Evolutionary conservation across 441 rosid species (phyloP), one percentile per base, ranked within the genome.

Genomic region (Gossypium lobatum): DNA sequence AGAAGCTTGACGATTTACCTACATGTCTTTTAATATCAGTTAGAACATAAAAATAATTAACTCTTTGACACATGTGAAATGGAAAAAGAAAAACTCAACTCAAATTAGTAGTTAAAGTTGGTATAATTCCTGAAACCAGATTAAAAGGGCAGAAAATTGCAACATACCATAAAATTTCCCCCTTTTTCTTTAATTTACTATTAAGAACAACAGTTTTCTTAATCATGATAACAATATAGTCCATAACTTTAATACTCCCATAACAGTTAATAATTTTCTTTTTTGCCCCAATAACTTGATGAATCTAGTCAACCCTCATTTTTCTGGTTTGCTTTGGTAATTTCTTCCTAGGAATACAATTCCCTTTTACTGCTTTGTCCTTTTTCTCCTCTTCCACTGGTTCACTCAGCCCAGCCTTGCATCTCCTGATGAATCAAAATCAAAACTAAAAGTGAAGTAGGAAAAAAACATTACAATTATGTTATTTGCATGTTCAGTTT

Each of bases 301-400:
- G 31, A 58, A 58, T 25, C n/a, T 6, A 14, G 18, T 46, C 37
- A 13, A 26, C 5, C 16, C 31, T 82, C 72, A 75, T 71, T 84
- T 84, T 83, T 63, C 82, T 88, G 67, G 64, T 76, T 73, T 80
- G 83, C 72, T 79, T 87, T 39, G 83, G 76, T 2, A 82, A 75
- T 73, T 83, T 86, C 76, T 71, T 88, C 50, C 82, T 83, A 18
- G 93, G 96, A 60, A 88, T 83, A 46, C 93, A 88, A 71, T 84
- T 90, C 55, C 83, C 89, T 79, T 73, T 84, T 73, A 48, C 68
- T 64, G 66, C 77, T 59, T 72, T 83, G 1, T 75, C 85, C 63
- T 73, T 75, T 16, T 67, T 76, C 66, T 78, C 83, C 26, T 77
- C 79, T 62, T 75, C 74, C 34, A 7, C 74, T 23, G 74, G 81